Conservation (phyloP, 2,329 filamentous ascomycete species). For the Pseudocercospora fuligena region DNA sequence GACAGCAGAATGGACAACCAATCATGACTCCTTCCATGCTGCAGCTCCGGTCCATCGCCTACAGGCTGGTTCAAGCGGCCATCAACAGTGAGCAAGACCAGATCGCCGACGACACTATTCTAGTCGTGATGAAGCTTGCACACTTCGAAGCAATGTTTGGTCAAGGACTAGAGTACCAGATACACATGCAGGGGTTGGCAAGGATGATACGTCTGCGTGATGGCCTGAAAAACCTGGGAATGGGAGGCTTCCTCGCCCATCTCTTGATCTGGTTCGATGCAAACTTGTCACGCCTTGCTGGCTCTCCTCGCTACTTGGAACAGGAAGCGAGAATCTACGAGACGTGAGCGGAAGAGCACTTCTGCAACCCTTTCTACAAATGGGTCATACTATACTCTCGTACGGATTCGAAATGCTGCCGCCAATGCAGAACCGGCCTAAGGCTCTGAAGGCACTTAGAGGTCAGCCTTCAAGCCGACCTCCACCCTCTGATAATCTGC, state of each 20-base stretch:
- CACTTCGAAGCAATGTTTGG: constrained; percentile 7
- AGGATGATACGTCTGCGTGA: neutral
- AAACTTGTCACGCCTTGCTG: neutral
- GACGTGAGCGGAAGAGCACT: neutral
- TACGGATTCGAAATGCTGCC: no score
- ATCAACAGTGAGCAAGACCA: neutral
- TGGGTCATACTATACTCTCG: no score
- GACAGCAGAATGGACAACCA: neutral
- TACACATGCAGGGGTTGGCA: constrained; percentile 8
- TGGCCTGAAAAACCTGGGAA: neutral
- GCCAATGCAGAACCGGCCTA: neutral
- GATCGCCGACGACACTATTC: constrained; percentile 3
- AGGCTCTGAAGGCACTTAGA: no score
- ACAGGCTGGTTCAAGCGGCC: neutral
- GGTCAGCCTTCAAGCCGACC: neutral
- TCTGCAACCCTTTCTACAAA: no score
- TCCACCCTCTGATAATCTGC: constrained; percentile 7
- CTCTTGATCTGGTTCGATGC: constrained; percentile 8
- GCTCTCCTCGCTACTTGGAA: neutral
- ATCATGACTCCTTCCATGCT: neutral
- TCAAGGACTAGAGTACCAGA: neutral
- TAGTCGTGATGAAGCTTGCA: neutral
- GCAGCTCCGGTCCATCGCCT: neutral
- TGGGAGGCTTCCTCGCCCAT: constrained; percentile 7
- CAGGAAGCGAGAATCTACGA: neutral